Conservation (phyloP, 1,284 basidiomycete species). For the Ustilago esculenta region DNA sequence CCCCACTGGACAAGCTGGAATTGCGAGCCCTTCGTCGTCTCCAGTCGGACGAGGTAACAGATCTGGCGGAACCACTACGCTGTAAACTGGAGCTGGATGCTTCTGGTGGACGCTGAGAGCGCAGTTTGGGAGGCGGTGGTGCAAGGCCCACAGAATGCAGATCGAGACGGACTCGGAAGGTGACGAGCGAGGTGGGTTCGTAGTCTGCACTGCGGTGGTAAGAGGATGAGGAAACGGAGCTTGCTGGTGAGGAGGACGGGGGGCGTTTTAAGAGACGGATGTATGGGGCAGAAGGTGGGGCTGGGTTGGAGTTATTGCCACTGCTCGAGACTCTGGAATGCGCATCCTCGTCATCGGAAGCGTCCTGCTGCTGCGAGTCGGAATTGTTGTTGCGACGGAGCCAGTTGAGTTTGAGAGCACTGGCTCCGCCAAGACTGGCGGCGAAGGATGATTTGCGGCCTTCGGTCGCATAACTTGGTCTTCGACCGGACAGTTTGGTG, state of each 20-base stretch:
- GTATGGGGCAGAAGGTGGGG: slow-evolving; percentile 41
- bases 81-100: slow-evolving; percentile 3
- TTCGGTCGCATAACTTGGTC: slow-evolving; percentile 28
- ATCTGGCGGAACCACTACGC: slow-evolving; percentile 27
- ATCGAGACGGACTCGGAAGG: slow-evolving; percentile 57
- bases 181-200: slow-evolving; percentile 10
- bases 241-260: slow-evolving; percentile 10
- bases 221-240: slow-evolving; percentile 15
- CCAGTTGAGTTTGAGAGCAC: slow-evolving; percentile 42
- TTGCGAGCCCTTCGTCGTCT: slow-evolving; percentile 20
- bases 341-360: slow-evolving; percentile 38
- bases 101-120: slow-evolving; percentile 20
- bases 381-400: slow-evolving; percentile 34
- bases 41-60: slow-evolving; percentile 28
- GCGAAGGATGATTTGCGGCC: slow-evolving; percentile 45
- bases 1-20: slow-evolving; percentile 23
- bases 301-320: slow-evolving; percentile 12
- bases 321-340: slow-evolving; percentile 36
- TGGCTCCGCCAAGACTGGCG: slow-evolving; percentile 32
- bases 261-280: slow-evolving; percentile 34
- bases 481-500: slow-evolving; percentile 17
- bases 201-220: slow-evolving; percentile 14
- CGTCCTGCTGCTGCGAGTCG: slow-evolving; percentile 26
- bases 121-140: slow-evolving; percentile 35
- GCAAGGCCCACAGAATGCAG: slow-evolving; percentile 55